Conservation (phyloP, 176 grass and related monocot species). For the Thinopyrum elongatum region DNA sequence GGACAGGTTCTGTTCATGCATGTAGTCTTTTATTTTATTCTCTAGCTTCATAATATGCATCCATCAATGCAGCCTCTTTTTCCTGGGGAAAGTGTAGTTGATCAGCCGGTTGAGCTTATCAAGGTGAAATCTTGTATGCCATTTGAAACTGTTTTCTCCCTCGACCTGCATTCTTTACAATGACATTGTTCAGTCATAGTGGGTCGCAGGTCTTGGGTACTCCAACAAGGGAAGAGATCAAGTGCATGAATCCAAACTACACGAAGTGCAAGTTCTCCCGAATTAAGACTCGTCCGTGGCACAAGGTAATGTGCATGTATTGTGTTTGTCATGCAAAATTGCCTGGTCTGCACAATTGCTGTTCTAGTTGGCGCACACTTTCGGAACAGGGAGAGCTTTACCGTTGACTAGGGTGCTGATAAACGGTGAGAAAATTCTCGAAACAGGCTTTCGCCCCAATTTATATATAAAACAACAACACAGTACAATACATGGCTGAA, state of each 20-base stretch:
- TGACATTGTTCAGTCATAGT: constrained; percentile 32
- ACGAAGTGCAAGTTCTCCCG: constrained; percentile 89
- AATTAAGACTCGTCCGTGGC: constrained; percentile 96
- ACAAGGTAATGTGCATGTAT: constrained; percentile 55
- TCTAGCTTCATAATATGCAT: constrained; percentile 18
- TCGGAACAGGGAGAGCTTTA: not conserved
- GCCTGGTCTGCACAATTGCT: not conserved
- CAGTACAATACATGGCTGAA: too few species aligned
- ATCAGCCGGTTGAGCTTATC: constrained; percentile 93
- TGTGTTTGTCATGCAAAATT: not conserved
- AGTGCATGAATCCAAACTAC: constrained; percentile 97
- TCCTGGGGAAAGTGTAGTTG: constrained; percentile 96
- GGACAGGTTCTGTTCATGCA: constrained; percentile 59
- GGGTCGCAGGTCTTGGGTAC: constrained; percentile 64
- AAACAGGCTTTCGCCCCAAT: too few species aligned
- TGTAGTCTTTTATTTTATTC: not conserved
- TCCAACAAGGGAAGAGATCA: constrained; percentile 98
- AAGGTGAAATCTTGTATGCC: constrained; percentile 54
- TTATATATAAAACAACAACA: too few species aligned
- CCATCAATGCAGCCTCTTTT: constrained; percentile 62
- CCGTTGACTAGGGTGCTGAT: not conserved
- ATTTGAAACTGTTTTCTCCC: not conserved
- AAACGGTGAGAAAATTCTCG: too few species aligned
- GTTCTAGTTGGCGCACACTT: not conserved
- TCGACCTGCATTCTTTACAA: not conserved